Conservation (phyloP, 371 early-diverging fungal genomes). For the Apophysomyces variabilis region DNA sequence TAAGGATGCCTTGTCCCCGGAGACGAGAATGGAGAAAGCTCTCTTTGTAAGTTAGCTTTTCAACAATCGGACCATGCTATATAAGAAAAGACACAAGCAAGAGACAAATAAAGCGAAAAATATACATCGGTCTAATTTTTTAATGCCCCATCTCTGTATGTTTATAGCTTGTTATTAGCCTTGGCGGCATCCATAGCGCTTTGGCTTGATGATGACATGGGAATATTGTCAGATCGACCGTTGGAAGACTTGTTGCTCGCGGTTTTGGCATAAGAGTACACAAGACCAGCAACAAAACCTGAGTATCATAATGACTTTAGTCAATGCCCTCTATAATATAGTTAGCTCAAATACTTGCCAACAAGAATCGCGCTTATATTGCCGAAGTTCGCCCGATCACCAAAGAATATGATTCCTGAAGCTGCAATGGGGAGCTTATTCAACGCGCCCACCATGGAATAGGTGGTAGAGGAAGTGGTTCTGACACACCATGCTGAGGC, state of each 20-base stretch:
- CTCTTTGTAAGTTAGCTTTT: not conserved
- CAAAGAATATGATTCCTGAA: slow-evolving; percentile 96
- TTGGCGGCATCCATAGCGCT: slow-evolving; percentile 37
- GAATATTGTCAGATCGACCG: slow-evolving; percentile 40
- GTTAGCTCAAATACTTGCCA: slow-evolving; percentile 30
- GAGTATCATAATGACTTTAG: not conserved
- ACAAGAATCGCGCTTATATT: slow-evolving; percentile 83
- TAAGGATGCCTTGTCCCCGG: too few relatives aligned
- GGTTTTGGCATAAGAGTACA: slow-evolving; percentile 81
- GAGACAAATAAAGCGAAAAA: not conserved
- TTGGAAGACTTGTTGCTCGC: not conserved
- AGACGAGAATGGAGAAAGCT: not conserved
- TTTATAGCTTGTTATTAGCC: slow-evolving; percentile 33
- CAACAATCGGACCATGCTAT: not conserved
- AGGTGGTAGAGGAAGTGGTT: slow-evolving; percentile 94
- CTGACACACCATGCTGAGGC: slow-evolving; percentile 96
- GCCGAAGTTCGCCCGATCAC: slow-evolving; percentile 82
- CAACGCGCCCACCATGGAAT: slow-evolving; percentile 99
- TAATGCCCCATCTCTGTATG: slow-evolving; percentile 1
- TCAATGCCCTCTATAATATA: slow-evolving; percentile 6
- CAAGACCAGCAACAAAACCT: slow-evolving; percentile 82
- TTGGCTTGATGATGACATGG: slow-evolving; percentile 43
- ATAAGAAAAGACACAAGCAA: not conserved
- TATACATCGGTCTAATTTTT: not conserved
- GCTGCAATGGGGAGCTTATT: slow-evolving; percentile 98